Percentiles rank a stretch among this genome's conserved stretches.
These are phyloP conservation scores for Mimosa bimucronata DNA, from an alignment of 306 rosid genomes.

Conservation along the genomic window DNA sequence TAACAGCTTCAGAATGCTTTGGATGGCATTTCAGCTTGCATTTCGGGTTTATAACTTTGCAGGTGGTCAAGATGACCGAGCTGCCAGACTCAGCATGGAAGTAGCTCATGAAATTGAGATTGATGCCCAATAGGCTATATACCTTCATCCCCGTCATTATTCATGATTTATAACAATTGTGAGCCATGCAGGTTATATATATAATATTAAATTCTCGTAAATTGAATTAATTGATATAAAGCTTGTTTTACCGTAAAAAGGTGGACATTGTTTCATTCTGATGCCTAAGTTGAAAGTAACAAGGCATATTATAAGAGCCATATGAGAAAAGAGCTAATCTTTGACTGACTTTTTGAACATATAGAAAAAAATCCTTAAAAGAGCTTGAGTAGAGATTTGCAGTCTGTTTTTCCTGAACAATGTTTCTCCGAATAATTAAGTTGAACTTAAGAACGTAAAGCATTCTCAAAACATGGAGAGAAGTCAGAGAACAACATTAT, in stretches of 20 bases:
- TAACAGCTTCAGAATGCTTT: constrained; percentile 37
- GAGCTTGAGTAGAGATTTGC: background rate
- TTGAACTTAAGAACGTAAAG: background rate
- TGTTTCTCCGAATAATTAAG: background rate
- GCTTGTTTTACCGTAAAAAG: background rate
- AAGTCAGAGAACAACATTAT: background rate
- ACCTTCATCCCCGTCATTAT: too few relatives aligned
- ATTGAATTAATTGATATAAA: background rate
- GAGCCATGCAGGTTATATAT: background rate
- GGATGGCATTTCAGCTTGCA: constrained; percentile 54
- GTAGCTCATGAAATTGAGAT: constrained; percentile 44
- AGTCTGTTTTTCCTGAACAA: background rate
- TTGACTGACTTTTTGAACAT: background rate
- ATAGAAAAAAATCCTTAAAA: background rate
- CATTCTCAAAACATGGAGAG: background rate
- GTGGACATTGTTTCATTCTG: background rate
- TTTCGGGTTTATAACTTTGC: constrained; percentile 53
- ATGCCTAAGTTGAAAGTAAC: background rate
- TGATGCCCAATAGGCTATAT: constrained; percentile 24
- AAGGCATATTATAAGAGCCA: too few relatives aligned
- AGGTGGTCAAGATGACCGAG: constrained; percentile 58
- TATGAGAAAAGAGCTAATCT: background rate
- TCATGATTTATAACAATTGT: background rate
- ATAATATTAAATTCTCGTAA: background rate
- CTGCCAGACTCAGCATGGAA: constrained; percentile 39